Base-by-base conservation (phyloP, 2,329 filamentous ascomycete species). In the Curvularia verruculosa region DNA sequence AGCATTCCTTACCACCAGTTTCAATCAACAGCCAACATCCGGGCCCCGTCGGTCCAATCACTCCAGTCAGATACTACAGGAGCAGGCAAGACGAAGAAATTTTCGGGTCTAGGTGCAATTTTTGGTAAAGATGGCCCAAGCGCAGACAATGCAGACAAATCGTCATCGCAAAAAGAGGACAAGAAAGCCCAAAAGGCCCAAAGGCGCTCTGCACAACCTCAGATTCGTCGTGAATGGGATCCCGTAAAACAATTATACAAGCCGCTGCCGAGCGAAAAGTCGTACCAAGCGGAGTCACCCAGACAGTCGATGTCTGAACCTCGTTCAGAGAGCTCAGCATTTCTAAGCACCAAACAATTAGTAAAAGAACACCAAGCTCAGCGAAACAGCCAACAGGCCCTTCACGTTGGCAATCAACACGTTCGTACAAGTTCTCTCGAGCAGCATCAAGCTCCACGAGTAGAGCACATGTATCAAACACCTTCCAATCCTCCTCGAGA, bases 81-180 rank as follows among this genome's bases (percentile, higher is more conserved):
- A 36, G 48, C 58, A 3, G 66, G 68, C 49, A 77, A 75, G 63
- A 81, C 80, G 60, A 81, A 80, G 53, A 73, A 80, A 31, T 80
- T 81, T 46, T 81, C 80, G 1, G 65, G 73, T 3, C 60, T 82
- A 10, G 78, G 79, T 4, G 77, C 73, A 31, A 59, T 82, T 1
- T 81, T 82, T 51, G 71, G 75, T 28, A 71, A 79, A 29, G 75
- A 72, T 9, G 74, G 70, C 31, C 74, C 75, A 2, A 68, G 63
- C 12, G 71, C 67, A 10, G 63, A 72, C 36, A 59, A 58, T 5
- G 40, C 52, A 13, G 60, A n/a, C n/a, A n/a, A n/a, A n/a, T n/a
- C n/a, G n/a, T n/a, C 71, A 19, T 41, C 39, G 40, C 15, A 69
- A 6, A 79, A 78, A 51, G 70, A 75, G 44, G 69, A 74, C 39